Base-by-base conservation (phyloP, 441 rosid species). In the Pelargonium myrrhifolium region DNA sequence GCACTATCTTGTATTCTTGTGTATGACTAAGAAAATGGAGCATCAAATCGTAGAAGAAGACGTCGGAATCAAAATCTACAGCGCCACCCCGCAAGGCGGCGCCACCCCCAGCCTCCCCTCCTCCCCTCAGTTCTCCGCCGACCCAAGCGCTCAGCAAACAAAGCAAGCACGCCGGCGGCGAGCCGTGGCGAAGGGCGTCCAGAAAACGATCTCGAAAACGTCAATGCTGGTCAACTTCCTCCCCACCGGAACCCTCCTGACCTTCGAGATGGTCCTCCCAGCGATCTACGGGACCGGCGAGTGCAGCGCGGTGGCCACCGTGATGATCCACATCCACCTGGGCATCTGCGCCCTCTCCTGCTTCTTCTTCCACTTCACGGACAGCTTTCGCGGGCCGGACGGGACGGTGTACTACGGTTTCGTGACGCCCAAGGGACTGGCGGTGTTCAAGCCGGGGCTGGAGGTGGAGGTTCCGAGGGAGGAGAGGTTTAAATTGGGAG, bases 291-390 rank as follows among this genome's bases (percentile, higher is more conserved):
- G 49, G 49, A 43, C 49, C 49, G 97, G 97, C n/a, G 81, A 82
- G 40, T 90, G 98, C 76, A 74, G 88, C 60, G 76, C 78, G 4
- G 87, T 90, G 64, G 77, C 77, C 78, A 74, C 85, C 9, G 75
- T 82, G 1, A 93, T 90, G 98, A 83, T 87, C 63, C 80, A 80
- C 66, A 78, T 75, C 14, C 90, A 90, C 22, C 68, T 93, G 0
- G 82, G 76, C 67, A 86, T 93, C 8, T 90, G 98, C 69, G 76
- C 92, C 11, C 76, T 90, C 61, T 93, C 96, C 28, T 90, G 97
- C 76, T 93, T 93, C 79, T 89, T 89, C 83, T 93, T 93, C 64
- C 98, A 93, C 69, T 93, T 93, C 84, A 90, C 97, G 0, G 96
- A 93, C 70, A 86, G 96, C 82, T 90, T 89, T 75, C 83, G 85